Conservation (phyloP, 1,139 yeast species). For the Zhuliangozyma parablackwelliae region DNA sequence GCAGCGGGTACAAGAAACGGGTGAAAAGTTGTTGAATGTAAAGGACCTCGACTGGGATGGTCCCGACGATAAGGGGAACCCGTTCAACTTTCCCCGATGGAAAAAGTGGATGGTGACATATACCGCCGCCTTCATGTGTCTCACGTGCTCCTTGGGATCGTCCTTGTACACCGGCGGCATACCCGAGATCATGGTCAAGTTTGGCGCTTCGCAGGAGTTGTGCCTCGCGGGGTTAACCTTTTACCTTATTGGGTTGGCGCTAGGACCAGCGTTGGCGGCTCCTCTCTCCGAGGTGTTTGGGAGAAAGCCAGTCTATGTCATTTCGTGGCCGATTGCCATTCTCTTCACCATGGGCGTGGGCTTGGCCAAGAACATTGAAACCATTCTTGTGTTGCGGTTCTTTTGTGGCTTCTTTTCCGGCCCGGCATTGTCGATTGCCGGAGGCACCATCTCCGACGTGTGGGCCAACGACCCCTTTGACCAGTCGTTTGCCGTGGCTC, state of each 20-base stretch:
- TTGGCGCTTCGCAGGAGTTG: conserved; percentile 53
- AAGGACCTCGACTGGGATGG: conserved; percentile 57
- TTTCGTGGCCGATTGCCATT: conserved; percentile 64
- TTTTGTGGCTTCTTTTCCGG: conserved; percentile 78
- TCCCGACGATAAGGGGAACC: conserved; percentile 56
- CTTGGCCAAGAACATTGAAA: conserved; percentile 51
- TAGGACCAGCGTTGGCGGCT: conserved; percentile 73
- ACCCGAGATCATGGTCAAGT: conserved; percentile 42
- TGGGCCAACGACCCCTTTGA: conserved; percentile 54
- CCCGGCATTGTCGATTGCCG: conserved; percentile 84
- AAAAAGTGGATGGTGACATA: conserved; percentile 63
- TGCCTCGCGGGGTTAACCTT: conserved; percentile 66
- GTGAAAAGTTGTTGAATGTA: conserved; percentile 22
- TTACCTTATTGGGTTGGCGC: conserved; percentile 65
- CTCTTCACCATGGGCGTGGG: conserved; percentile 77
- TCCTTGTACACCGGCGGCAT: conserved; percentile 64
- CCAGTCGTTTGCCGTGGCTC: conserved; percentile 65
- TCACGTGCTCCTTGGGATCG: conserved; percentile 68
- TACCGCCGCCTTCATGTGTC: conserved; percentile 59
- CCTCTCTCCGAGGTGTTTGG: conserved; percentile 77
- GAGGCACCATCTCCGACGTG: conserved; percentile 78
- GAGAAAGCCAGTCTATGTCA: conserved; percentile 56
- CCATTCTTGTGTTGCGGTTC: conserved; percentile 66
- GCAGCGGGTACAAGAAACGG: conserved; percentile 4
- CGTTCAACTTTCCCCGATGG: conserved; percentile 60